These are phyloP conservation scores for Casuarina cunninghamiana DNA, from an alignment of 306 rosid genomes.

Conservation along the genomic window DNA sequence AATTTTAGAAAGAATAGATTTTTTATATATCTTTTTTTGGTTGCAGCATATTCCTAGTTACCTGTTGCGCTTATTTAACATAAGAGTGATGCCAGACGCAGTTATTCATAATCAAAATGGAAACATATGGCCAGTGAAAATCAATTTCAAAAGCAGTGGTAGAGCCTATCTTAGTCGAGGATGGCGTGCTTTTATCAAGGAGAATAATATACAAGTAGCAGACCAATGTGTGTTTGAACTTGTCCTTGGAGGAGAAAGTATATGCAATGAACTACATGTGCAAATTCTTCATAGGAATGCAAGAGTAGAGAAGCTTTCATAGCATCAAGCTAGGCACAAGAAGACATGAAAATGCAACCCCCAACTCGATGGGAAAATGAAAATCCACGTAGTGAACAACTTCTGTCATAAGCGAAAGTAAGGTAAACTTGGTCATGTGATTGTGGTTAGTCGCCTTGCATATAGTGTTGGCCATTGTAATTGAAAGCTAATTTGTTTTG, in stretches of 20 bases:
- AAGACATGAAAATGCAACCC: no score
- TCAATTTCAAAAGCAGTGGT: not conserved
- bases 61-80: not conserved
- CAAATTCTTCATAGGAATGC: no score
- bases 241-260: not conserved
- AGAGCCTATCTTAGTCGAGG: not conserved
- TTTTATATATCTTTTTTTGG: not conserved
- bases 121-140: not conserved
- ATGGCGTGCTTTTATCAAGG: not conserved
- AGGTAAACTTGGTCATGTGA: no score
- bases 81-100: not conserved
- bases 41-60: not conserved
- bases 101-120: not conserved
- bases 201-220: not conserved
- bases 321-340: no score
- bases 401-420: no score
- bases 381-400: no score
- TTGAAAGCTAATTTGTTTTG: no score
- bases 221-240: not conserved
- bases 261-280: not conserved
- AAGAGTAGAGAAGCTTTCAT: not conserved
- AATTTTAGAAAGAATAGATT: not conserved
- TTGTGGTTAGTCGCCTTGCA: no score
- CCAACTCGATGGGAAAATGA: no score
- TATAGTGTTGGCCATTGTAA: no score